phyloP scores from a whole-genome alignment of 148 eudicot species.

The Fallopia convolvulus region DNA sequence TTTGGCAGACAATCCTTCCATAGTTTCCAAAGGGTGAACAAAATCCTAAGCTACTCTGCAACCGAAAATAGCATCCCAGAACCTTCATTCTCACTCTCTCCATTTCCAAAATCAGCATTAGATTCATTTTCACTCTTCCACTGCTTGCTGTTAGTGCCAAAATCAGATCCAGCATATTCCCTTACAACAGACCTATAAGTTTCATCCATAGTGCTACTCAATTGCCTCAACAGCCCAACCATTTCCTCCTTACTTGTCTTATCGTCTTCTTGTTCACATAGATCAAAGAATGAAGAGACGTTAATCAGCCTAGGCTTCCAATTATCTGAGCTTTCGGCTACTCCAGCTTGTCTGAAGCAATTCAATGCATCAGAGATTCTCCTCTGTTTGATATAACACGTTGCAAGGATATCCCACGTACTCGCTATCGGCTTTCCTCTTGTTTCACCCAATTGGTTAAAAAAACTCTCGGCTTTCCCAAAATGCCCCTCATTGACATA shows the following conservation, averaged over 20 bases:
- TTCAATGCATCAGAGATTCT: conserved; percentile 57
- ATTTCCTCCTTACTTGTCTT: conserved; percentile 39
- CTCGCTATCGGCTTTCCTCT: conserved; percentile 59
- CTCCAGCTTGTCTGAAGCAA: conserved; percentile 57
- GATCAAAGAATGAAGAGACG: conserved; percentile 35
- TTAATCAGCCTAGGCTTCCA: conserved; percentile 62
- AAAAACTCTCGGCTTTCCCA: conserved; percentile 53
- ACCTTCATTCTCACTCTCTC: conserved; percentile 26
- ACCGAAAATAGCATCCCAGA: conserved; percentile 23
- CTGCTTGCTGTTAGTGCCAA: not conserved
- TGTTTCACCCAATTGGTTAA: conserved; percentile 37
- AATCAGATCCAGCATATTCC: conserved; percentile 7
- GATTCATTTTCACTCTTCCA: conserved; percentile 15
- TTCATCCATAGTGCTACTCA: conserved; percentile 44
- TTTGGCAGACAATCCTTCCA: not conserved
- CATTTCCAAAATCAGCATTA: conserved; percentile 21
- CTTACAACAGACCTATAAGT: conserved; percentile 26
- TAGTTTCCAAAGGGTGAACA: not conserved
- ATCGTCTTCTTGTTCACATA: conserved; percentile 47
- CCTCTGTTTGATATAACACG: conserved; percentile 41
- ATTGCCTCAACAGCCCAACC: conserved; percentile 43
- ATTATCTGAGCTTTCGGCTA: conserved; percentile 26
- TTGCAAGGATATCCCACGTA: conserved; percentile 72
- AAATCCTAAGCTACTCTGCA: not conserved
- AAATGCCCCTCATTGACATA: conserved; percentile 47